Percentiles rank a stretch among this genome's conserved stretches.
These are phyloP conservation scores for Handroanthus guayacan DNA, from an alignment of 257 asterid genomes.

Conservation along the genomic window DNA sequence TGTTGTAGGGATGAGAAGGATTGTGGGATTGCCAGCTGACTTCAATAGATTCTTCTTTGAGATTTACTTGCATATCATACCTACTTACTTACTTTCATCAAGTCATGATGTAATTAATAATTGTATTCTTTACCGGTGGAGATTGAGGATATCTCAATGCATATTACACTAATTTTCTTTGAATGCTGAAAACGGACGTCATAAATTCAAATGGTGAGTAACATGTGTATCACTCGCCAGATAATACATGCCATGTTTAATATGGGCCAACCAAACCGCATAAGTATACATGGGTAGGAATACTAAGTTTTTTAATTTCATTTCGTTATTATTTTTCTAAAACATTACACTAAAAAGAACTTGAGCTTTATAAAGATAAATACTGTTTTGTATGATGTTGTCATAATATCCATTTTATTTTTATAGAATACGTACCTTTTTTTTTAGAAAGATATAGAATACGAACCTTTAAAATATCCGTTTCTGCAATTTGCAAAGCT, in stretches of 20 bases:
- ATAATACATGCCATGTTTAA: background rate
- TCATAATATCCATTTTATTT: too few relatives aligned
- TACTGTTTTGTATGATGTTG: too few relatives aligned
- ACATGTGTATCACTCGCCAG: background rate
- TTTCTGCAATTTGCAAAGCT: too few relatives aligned
- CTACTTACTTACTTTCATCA: constrained; percentile 13
- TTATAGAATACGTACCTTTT: too few relatives aligned
- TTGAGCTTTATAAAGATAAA: too few relatives aligned
- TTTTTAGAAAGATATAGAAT: too few relatives aligned
- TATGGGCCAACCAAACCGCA: background rate
- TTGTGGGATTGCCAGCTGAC: constrained; percentile 7
- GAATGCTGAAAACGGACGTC: background rate
- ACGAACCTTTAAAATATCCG: too few relatives aligned
- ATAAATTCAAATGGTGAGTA: background rate
- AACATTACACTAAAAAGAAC: too few relatives aligned
- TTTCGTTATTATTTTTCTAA: too few relatives aligned
- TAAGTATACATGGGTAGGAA: too few relatives aligned
- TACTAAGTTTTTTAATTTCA: too few relatives aligned
- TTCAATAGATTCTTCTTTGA: background rate
- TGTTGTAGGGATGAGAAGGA: constrained; percentile 8
- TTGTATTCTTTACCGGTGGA: background rate
- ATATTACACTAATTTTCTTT: background rate
- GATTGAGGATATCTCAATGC: constrained; percentile 3
- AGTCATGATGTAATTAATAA: constrained; percentile 28
- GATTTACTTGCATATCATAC: background rate